Evolutionary conservation across 73 alveolate genomes (phyloP), one percentile per base, ranked within the genome.

Genomic region (Stentor roeselii): DNA sequence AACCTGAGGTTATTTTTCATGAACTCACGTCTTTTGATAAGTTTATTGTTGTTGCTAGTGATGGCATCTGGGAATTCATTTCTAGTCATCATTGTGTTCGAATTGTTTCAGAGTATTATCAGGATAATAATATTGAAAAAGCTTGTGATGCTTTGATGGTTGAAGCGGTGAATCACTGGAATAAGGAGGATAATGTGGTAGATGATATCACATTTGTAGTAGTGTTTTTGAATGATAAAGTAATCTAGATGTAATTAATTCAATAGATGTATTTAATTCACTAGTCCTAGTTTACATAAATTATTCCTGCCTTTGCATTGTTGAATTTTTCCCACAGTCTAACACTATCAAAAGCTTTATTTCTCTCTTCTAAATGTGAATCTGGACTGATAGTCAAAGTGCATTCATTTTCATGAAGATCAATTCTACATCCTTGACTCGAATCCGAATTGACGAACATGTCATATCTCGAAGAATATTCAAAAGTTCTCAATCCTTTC

Each of bases 21-120:
- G 85, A 88, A 60, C 76, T 92, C 59, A 76, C 42, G 58, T 84
- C 89, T 35, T 83, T 80, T 60, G 97, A 95, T 78, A 93, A 89
- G 75, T 92, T 96, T 86, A 84, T 94, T 59, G 87, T 96, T 39
- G 78, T 96, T 15, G 99, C 98, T 3, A 89, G 97, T 90, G 99
- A 96, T 92, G 99, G 99, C 0, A 90, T 96, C 60, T 96, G 99
- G 98, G 99, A 96, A 86, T 96, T 93, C 84, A 76, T 96, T 78
- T 87, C 90, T 37, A 96, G 95, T 87, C 95, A 94, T 59, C 96
- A 96, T 77, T 89, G 93, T 89, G 39, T 85, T 92, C 4, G 78
- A 84, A n/a, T 30, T 41, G 36, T 83, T 59, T 40, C 59, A 58
- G 85, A 59, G 58, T 74, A 59, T 89, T 50, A 58, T 60, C 50